A percentile compares a stretch with the other conserved stretches of the same genome.
These are phyloP conservation scores for Kentomonas sorsogonicus DNA, from an alignment of 208 protist genomes.

Conservation along the genomic window DNA sequence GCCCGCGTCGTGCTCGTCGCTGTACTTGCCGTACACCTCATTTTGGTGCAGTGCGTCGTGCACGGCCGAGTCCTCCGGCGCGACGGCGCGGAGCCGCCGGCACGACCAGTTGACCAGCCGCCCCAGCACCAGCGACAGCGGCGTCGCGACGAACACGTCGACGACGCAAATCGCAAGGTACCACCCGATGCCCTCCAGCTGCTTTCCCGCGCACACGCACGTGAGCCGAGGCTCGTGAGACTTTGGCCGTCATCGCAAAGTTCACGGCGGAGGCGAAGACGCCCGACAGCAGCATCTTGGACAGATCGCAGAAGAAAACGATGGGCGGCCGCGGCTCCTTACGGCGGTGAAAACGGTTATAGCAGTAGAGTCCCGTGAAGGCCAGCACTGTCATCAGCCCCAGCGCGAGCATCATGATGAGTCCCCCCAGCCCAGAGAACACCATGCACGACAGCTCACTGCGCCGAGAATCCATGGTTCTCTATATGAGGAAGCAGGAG, in stretches of 20 bases:
- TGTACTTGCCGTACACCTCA: conserved; percentile 29
- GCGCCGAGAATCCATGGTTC: neutral
- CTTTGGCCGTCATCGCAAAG: conserved; percentile 35
- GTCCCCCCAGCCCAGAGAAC: conserved; percentile 30
- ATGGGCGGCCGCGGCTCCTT: conserved; percentile 26
- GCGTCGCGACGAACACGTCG: conserved; percentile 29
- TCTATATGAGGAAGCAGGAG: neutral
- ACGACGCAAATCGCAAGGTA: conserved; percentile 32
- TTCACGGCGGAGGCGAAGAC: conserved; percentile 22
- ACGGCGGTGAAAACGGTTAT: conserved; percentile 11
- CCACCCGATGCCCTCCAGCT: conserved; percentile 45
- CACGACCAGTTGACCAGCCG: conserved; percentile 19
- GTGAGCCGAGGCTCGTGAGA: conserved; percentile 17
- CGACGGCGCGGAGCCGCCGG: conserved; percentile 1
- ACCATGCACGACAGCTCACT: conserved; percentile 34
- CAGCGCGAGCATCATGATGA: conserved; percentile 26
- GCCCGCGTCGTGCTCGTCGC: conserved; percentile 18
- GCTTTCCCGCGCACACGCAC: conserved; percentile 24
- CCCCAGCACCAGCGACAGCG: conserved; percentile 27
- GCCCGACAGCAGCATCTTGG: conserved; percentile 27
- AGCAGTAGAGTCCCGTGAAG: conserved; percentile 23
- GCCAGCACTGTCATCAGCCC: conserved; percentile 16
- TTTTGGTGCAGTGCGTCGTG: conserved; percentile 29
- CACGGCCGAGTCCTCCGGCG: conserved; percentile 3
- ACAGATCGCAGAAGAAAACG: conserved; percentile 33